Conservation (phyloP, 2,329 filamentous ascomycete species). For the Nothopassalora personata region DNA sequence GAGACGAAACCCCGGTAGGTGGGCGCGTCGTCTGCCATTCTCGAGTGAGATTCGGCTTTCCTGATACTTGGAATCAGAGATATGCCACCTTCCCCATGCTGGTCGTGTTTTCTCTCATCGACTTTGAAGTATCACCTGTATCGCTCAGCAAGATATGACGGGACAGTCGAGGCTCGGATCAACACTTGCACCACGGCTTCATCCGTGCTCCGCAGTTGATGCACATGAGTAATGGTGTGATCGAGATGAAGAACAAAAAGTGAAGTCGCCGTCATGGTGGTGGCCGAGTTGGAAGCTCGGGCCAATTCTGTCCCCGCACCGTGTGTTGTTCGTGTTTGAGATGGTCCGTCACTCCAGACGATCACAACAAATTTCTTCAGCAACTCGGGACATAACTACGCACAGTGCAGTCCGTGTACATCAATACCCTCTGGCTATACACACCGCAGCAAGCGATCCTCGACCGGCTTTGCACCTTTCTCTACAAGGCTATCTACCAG, state of each 20-base stretch:
- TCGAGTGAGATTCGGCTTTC: neutral
- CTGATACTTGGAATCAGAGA: no score
- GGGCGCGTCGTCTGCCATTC: constrained; percentile 22
- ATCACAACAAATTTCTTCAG: neutral
- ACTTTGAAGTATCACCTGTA: neutral
- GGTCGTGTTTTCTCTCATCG: neutral
- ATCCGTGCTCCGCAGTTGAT: neutral
- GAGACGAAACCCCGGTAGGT: constrained; percentile 56
- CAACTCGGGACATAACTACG: neutral
- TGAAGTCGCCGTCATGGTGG: neutral
- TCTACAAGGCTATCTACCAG: no score
- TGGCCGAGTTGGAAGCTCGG: neutral
- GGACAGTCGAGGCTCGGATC: neutral
- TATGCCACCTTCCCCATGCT: neutral
- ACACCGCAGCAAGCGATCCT: neutral
- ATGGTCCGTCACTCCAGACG: neutral
- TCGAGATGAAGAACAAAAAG: neutral
- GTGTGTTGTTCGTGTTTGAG: neutral
- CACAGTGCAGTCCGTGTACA: neutral
- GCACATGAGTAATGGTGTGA: neutral
- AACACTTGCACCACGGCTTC: neutral
- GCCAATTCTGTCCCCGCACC: neutral
- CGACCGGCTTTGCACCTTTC: neutral
- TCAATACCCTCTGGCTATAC: neutral
- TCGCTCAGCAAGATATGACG: no score